Conservation (phyloP, 169 alveolate species). For the Cryptosporidium sp. region DNA sequence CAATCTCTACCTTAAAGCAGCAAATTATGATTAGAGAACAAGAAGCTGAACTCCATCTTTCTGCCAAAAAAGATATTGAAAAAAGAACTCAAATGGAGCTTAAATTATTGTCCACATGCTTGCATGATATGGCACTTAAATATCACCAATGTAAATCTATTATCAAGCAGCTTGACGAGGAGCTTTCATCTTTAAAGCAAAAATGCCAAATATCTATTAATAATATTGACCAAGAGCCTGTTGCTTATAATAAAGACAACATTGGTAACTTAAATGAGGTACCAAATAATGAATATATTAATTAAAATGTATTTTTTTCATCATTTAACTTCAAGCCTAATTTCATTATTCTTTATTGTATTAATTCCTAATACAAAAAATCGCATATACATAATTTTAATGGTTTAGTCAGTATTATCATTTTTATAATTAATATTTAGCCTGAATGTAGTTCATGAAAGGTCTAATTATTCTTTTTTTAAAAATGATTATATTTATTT, state of each 20-base stretch:
- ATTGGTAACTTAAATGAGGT: not conserved
- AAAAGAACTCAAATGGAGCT: constrained; percentile 62
- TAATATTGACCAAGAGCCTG: not conserved
- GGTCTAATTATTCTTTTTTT: no score
- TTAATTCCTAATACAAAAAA: not conserved
- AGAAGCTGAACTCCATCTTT: constrained; percentile 56
- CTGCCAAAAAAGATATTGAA: constrained; percentile 65
- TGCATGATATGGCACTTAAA: constrained; percentile 74
- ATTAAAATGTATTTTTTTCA: not conserved
- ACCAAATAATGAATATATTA: not conserved
- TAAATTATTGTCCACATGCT: constrained; percentile 62
- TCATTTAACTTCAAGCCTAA: not conserved
- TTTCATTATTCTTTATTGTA: not conserved
- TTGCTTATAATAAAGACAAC: not conserved
- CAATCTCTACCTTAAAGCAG: constrained; percentile 48
- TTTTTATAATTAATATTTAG: not conserved
- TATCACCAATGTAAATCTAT: constrained; percentile 73
- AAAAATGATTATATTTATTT: no score
- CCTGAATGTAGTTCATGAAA: not conserved
- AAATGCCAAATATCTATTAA: constrained; percentile 70
- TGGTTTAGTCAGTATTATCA: not conserved
- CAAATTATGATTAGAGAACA: constrained; percentile 74
- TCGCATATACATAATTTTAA: constrained; percentile 1
- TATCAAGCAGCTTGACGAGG: constrained; percentile 67
- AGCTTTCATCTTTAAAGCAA: constrained; percentile 53